Conservation (phyloP, 176 grass and related monocot genomes). For the Cocos nucifera region DNA sequence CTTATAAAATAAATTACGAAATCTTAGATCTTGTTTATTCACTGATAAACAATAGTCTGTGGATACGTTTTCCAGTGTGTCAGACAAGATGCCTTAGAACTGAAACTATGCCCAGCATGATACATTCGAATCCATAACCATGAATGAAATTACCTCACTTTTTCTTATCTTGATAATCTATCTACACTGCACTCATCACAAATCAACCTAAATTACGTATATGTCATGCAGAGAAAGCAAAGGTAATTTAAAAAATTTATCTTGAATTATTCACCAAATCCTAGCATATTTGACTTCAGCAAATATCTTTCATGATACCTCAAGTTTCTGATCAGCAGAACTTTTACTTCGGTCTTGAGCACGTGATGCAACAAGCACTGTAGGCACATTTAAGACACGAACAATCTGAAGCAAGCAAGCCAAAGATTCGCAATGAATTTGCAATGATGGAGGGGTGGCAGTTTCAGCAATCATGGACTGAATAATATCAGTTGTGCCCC, state of each 20-base stretch:
- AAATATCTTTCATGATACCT: slow-evolving; percentile 39
- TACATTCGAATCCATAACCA: too few relatives aligned
- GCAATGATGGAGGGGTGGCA: slow-evolving; percentile 39
- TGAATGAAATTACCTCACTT: too few relatives aligned
- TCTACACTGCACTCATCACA: too few relatives aligned
- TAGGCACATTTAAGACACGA: slow-evolving; percentile 45
- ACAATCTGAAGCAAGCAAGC: slow-evolving; percentile 76
- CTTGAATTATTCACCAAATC: background rate
- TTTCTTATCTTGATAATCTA: too few relatives aligned
- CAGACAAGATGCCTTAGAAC: too few relatives aligned
- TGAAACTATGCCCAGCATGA: too few relatives aligned
- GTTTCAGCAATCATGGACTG: slow-evolving; percentile 36
- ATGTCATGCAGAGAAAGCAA: background rate
- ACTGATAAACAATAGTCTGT: too few relatives aligned
- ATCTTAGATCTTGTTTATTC: too few relatives aligned
- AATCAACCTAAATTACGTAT: too few relatives aligned
- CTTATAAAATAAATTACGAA: too few relatives aligned
- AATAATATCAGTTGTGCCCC: slow-evolving; percentile 44
- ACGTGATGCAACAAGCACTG: slow-evolving; percentile 41
- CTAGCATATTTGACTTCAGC: background rate
- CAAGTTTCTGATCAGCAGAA: slow-evolving; percentile 36
- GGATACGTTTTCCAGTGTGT: too few relatives aligned
- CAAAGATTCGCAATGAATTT: slow-evolving; percentile 60
- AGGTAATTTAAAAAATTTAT: background rate
- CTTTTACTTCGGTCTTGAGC: slow-evolving; percentile 32